A percentile compares a stretch with the other conserved stretches of the same genome.
These are phyloP conservation scores for Sesbania bispinosa DNA, from an alignment of 306 rosid species.

Conservation along the genomic window DNA sequence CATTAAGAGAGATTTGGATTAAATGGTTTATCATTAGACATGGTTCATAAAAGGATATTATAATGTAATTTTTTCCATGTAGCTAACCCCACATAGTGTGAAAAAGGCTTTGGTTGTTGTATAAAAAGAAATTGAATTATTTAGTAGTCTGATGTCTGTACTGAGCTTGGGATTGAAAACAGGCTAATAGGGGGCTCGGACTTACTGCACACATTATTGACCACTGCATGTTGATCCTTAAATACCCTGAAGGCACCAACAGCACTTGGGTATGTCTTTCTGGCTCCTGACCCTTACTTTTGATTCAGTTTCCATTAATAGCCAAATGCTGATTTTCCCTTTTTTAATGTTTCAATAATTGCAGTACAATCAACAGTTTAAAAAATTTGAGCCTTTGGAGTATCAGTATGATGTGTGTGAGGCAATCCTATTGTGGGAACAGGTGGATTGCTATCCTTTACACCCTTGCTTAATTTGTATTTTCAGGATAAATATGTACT, in stretches of 20 bases:
- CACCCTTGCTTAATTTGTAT: not conserved
- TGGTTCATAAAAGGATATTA: too few relatives aligned
- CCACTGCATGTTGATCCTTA: slow-evolving; percentile 76
- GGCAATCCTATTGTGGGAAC: slow-evolving; percentile 87
- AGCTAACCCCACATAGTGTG: too few relatives aligned
- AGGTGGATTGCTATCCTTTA: slow-evolving; percentile 52
- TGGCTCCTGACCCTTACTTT: not conserved
- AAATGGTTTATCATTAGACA: too few relatives aligned
- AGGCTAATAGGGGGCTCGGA: slow-evolving; percentile 96
- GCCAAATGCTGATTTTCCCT: slow-evolving; percentile 9
- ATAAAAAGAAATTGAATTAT: not conserved
- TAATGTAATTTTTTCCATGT: too few relatives aligned
- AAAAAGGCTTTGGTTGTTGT: not conserved
- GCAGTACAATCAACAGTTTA: slow-evolving; percentile 92
- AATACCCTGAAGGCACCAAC: slow-evolving; percentile 87
- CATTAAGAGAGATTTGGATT: too few relatives aligned
- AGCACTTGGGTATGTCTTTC: slow-evolving; percentile 82
- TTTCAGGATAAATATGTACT: slow-evolving; percentile 19
- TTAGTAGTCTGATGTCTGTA: not conserved
- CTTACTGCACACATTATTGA: slow-evolving; percentile 81
- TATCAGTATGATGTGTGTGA: slow-evolving; percentile 78
- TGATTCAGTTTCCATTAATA: not conserved
- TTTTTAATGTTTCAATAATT: slow-evolving; percentile 7
- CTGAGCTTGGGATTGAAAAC: slow-evolving; percentile 29
- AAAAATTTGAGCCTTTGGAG: slow-evolving; percentile 79